Evolutionary conservation across 176 grass and related monocot species (phyloP).

Genomic region (Avena atlantica): DNA sequence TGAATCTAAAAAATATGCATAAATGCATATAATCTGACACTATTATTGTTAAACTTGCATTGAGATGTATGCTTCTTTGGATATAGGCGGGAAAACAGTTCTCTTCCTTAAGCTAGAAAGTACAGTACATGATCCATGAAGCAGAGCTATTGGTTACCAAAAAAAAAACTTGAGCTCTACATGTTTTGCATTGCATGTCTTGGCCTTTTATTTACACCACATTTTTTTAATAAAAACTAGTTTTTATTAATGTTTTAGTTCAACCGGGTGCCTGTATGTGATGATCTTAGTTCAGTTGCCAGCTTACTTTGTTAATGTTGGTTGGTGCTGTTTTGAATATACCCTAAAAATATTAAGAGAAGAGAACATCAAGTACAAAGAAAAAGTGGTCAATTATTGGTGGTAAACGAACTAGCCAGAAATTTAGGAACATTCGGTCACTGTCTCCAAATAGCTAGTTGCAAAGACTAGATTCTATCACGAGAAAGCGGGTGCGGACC

Average conservation of each 20-base stretch:
- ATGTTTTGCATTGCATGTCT: not conserved
- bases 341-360: not conserved
- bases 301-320: too few relatives aligned
- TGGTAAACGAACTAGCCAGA: not conserved
- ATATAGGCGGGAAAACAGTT: not conserved
- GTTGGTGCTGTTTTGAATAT: too few relatives aligned
- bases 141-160: not conserved
- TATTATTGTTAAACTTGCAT: not conserved
- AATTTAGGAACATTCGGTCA: constrained; percentile 31
- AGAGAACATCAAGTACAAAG: not conserved
- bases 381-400: not conserved
- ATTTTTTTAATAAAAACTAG: too few relatives aligned
- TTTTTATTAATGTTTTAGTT: not conserved
- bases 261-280: not conserved
- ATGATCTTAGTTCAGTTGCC: too few relatives aligned
- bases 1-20: too few relatives aligned
- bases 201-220: not conserved
- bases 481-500: constrained; percentile 30
- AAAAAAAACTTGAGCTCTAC: not conserved
- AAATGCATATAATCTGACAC: not conserved
- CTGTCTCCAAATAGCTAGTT: constrained; percentile 48
- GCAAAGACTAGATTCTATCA: constrained; percentile 54
- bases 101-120: not conserved
- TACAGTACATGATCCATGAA: not conserved
- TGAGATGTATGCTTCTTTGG: not conserved